phyloP scores from a whole-genome alignment of 176 grass and related monocot species.

The Musa beccarii region DNA sequence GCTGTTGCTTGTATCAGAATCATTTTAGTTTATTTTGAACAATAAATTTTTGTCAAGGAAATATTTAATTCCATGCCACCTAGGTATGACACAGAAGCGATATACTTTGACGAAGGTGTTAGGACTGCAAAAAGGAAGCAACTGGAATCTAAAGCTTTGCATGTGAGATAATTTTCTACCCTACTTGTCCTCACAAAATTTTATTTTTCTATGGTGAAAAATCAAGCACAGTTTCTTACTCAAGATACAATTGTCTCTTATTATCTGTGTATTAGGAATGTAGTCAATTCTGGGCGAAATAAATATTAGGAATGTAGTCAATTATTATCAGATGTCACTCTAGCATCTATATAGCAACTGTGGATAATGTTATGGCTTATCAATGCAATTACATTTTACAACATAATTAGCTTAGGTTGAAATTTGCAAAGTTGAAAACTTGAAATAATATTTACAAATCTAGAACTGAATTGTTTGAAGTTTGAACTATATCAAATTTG shows the following conservation, averaged over 20 bases:
- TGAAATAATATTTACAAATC: background rate
- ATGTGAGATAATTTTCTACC: slow-evolving; percentile 38
- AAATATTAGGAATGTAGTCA: background rate
- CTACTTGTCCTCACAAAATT: background rate
- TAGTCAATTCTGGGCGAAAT: background rate
- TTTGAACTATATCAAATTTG: no score
- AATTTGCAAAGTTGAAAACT: background rate
- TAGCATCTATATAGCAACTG: background rate
- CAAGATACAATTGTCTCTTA: background rate
- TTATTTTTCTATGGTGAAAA: background rate
- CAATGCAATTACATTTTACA: background rate
- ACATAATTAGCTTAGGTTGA: background rate
- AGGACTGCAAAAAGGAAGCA: slow-evolving; percentile 59
- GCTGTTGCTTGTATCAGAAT: background rate
- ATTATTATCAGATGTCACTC: background rate
- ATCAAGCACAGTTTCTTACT: background rate
- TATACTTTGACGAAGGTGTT: slow-evolving; percentile 89
- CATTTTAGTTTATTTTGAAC: background rate
- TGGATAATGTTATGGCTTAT: background rate
- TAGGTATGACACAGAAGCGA: slow-evolving; percentile 79
- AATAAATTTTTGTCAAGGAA: background rate
- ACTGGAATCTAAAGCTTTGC: slow-evolving; percentile 56
- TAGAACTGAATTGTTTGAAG: background rate
- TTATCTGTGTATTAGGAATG: background rate
- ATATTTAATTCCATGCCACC: background rate